phyloP scores from a whole-genome alignment of 768 basidiomycete genomes.

The Cystobasidium tubakii region DNA sequence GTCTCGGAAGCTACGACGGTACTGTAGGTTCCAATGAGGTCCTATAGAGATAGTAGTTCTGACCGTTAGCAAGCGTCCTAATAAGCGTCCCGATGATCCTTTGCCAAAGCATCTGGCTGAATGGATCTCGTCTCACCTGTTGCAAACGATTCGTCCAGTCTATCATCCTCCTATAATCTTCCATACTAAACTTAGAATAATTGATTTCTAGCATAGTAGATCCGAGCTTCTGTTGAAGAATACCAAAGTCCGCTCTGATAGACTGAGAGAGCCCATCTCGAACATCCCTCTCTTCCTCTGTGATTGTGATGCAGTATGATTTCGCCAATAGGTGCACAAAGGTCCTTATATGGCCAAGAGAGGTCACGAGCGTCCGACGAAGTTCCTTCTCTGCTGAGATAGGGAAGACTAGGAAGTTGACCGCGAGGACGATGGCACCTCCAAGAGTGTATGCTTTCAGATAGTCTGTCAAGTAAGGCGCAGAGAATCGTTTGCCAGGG shows the following conservation, averaged over 20 bases:
- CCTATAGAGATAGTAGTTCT: too few species aligned
- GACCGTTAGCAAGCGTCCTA: neutral
- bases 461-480: slow-evolving; percentile 46
- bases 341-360: slow-evolving; percentile 45
- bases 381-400: slow-evolving; percentile 47
- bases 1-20: slow-evolving; percentile 9
- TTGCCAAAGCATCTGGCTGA: neutral
- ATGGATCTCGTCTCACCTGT: neutral
- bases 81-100: neutral
- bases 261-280: slow-evolving; percentile 45
- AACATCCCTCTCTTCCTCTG: slow-evolving; percentile 46
- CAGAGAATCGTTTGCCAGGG: slow-evolving; percentile 41
- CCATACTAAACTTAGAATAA: slow-evolving; percentile 46
- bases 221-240: slow-evolving; percentile 46
- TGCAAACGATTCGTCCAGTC: slow-evolving; percentile 36
- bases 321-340: slow-evolving; percentile 41
- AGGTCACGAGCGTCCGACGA: slow-evolving; percentile 45
- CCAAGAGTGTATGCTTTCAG: slow-evolving; percentile 44
- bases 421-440: slow-evolving; percentile 46
- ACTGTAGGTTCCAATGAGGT: slow-evolving; percentile 29
- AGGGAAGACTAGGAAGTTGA: slow-evolving; percentile 47
- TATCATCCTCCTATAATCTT: slow-evolving; percentile 38
- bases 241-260: slow-evolving; percentile 48
- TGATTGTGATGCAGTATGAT: slow-evolving; percentile 46
- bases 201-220: slow-evolving; percentile 47